Evolutionary conservation across 129 eudicot species (phyloP).

Genomic region (Smallanthus sonchifolius): DNA sequence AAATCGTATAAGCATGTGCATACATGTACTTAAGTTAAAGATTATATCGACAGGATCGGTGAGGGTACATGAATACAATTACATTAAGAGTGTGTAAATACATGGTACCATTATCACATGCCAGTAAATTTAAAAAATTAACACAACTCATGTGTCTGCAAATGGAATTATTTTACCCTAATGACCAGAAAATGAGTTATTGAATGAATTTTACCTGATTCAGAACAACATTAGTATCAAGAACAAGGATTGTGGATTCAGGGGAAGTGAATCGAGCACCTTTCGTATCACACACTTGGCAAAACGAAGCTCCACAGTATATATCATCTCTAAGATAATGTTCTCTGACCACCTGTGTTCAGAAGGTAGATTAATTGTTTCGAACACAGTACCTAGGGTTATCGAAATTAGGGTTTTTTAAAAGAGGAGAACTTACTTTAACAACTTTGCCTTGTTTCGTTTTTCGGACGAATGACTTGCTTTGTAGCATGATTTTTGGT

Average conservation of each 20-base stretch:
- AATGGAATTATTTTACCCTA: neutral
- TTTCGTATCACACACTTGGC: constrained; percentile 59
- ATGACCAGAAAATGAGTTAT: neutral
- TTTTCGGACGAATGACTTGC: constrained; percentile 72
- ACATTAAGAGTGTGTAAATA: neutral
- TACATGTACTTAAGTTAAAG: neutral
- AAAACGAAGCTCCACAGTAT: constrained; percentile 76
- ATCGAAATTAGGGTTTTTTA: constrained; percentile 11
- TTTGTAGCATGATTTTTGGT: constrained; percentile 57
- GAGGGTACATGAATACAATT: neutral
- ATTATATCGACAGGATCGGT: neutral
- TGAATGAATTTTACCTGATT: constrained; percentile 54
- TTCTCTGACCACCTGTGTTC: constrained; percentile 68
- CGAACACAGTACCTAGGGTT: constrained; percentile 9
- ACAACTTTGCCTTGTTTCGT: constrained; percentile 76
- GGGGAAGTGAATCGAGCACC: constrained; percentile 53
- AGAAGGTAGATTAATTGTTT: neutral
- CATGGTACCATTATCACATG: neutral
- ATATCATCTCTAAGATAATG: constrained; percentile 92
- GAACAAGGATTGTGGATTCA: constrained; percentile 48
- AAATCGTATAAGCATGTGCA: constrained; percentile 8
- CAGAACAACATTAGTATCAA: constrained; percentile 89
- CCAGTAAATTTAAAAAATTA: neutral
- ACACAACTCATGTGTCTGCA: neutral
- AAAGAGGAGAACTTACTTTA: constrained; percentile 42